Conservation (phyloP, 106 monocot genomes). For the Dioscorea alata region DNA sequence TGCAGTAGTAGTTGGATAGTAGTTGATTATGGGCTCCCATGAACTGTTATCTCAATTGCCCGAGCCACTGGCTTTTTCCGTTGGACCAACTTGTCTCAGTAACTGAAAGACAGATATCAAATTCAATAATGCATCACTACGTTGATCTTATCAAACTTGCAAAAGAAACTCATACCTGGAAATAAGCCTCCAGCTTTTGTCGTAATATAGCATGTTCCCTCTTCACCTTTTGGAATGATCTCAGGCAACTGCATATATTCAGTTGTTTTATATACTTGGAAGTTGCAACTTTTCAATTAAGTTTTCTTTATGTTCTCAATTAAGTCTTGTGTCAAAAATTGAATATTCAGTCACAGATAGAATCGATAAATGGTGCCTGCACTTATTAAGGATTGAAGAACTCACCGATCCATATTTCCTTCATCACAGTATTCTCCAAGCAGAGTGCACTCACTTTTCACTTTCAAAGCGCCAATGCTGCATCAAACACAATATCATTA, state of each 20-base stretch:
- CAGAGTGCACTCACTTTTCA: conserved; percentile 77
- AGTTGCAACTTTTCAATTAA: too few relatives aligned
- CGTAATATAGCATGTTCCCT: conserved; percentile 69
- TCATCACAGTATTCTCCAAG: conserved; percentile 58
- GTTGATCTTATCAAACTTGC: background rate
- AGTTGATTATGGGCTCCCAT: too few relatives aligned
- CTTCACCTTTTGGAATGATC: conserved; percentile 72
- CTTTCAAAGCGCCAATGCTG: conserved; percentile 81
- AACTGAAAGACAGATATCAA: conserved; percentile 16
- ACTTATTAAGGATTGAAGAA: too few relatives aligned
- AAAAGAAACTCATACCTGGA: conserved; percentile 28
- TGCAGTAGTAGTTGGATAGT: too few relatives aligned
- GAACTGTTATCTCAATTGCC: conserved; percentile 4
- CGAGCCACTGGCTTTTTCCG: conserved; percentile 33
- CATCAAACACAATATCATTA: too few relatives aligned
- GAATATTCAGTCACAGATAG: too few relatives aligned
- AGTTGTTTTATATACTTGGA: background rate
- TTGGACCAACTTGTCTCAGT: conserved; percentile 42
- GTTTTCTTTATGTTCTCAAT: too few relatives aligned
- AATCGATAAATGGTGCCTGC: too few relatives aligned
- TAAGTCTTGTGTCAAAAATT: too few relatives aligned
- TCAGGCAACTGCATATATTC: conserved; percentile 41
- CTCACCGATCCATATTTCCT: conserved; percentile 68
- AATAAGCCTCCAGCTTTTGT: conserved; percentile 86
- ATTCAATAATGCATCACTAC: background rate